phyloP scores from a whole-genome alignment of 805 yeast species.

The Monosporozyma yasuniensis region DNA sequence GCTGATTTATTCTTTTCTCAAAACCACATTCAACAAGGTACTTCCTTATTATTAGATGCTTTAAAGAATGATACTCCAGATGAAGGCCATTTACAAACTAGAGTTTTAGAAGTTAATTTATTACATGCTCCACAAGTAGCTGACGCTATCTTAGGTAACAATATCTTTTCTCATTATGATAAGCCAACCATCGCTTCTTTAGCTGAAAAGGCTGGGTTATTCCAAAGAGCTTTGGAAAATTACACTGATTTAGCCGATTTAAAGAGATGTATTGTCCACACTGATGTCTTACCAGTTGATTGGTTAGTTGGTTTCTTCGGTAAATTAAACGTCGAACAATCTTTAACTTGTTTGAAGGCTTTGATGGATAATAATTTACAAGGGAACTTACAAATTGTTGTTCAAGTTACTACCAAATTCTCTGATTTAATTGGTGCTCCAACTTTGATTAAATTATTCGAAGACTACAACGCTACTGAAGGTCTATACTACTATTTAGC shows the following conservation, averaged over 20 bases:
- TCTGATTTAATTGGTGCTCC: slow-evolving; percentile 87
- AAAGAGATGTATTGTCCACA: slow-evolving; percentile 87
- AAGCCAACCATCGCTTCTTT: slow-evolving; percentile 85
- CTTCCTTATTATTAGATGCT: slow-evolving; percentile 93
- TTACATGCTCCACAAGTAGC: slow-evolving; percentile 99
- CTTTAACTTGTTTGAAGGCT: slow-evolving; percentile 77
- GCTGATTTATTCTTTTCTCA: slow-evolving; percentile 94
- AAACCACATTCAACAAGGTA: slow-evolving; percentile 92
- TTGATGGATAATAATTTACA: slow-evolving; percentile 71
- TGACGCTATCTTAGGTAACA: slow-evolving; percentile 93
- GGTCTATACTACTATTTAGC: slow-evolving; percentile 92
- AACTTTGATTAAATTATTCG: slow-evolving; percentile 80
- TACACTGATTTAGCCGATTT: slow-evolving; percentile 92
- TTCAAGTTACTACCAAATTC: slow-evolving; percentile 94
- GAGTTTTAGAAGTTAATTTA: slow-evolving; percentile 84
- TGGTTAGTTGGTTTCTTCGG: slow-evolving; percentile 93
- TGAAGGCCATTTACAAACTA: slow-evolving; percentile 92
- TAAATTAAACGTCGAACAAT: slow-evolving; percentile 87
- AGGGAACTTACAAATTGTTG: slow-evolving; percentile 84
- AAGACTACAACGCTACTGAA: slow-evolving; percentile 84
- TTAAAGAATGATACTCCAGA: slow-evolving; percentile 87
- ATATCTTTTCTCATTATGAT: slow-evolving; percentile 92
- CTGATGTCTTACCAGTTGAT: slow-evolving; percentile 76
- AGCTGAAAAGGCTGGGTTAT: slow-evolving; percentile 92
- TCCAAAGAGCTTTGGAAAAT: slow-evolving; percentile 92